Evolutionary conservation across 257 asterid genomes (phyloP).

Genomic region (Nicotiana benthamiana): DNA sequence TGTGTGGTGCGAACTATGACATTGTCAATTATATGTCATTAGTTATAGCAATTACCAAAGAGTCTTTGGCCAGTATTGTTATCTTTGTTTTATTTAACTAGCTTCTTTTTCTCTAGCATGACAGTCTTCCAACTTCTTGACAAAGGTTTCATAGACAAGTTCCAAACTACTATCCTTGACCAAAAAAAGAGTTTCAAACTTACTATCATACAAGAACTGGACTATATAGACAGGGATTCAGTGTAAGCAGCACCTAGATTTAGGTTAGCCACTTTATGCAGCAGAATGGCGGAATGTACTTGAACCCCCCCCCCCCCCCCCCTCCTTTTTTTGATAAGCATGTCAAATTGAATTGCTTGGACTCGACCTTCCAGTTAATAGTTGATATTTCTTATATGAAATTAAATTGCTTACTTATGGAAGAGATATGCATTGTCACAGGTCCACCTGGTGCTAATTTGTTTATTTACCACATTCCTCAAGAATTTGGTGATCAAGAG

Average conservation of each 20-base stretch:
- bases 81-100: neutral
- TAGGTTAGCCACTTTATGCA: neutral
- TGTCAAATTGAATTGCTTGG: neutral
- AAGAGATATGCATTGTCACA: conserved; percentile 19
- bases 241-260: neutral
- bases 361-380: neutral
- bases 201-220: neutral
- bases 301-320: neutral
- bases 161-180: neutral
- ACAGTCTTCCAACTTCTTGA: neutral
- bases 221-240: neutral
- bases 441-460: conserved; percentile 96
- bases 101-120: neutral
- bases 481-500: conserved; percentile 79
- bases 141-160: neutral
- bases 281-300: neutral
- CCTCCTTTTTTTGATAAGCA: neutral
- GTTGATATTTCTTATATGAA: neutral
- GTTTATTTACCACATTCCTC: conserved; percentile 93
- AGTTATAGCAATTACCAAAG: neutral
- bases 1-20: neutral
- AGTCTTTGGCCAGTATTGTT: neutral
- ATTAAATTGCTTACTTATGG: neutral
- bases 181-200: neutral
- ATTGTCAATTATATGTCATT: neutral